Base-by-base conservation (phyloP, 164 flowering plant species). In the Litsea cubeba region DNA sequence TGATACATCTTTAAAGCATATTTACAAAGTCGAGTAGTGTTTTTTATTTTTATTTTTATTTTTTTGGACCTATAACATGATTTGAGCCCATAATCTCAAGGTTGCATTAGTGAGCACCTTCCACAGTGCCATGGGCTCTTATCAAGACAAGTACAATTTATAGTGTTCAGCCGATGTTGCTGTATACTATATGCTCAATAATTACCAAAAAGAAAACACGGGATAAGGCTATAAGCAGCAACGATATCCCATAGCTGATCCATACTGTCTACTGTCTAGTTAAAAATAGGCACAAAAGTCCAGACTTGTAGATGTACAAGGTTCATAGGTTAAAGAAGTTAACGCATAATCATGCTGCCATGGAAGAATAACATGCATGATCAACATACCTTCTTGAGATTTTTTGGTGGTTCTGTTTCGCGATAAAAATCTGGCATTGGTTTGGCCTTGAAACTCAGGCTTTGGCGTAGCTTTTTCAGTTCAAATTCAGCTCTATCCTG, bases 401-500 rank as follows among this genome's bases (percentile, higher is more conserved):
- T 72, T 64, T 78, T 76, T 66, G 68, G 77, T 76, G 84, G 62
- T 64, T 76, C 57, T 72, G 71, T 75, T 74, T 65, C 76, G 2
- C 26, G 71, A 72, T 50, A 51, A 67, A 76, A 76, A 50, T 83
- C 82, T 32, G 83, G 80, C 79, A 69, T 70, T 57, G 80, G 74
- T 68, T 70, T 84, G 51, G 83, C 79, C 75, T 81, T 83, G 65
- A 78, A 83, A 40, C 78, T 73, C 63, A 74, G 40, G 69, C 85
- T 83, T 54, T 76, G 82, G 22, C 72, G 78, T 68, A 80, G 25
- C 71, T 76, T 82, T 62, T 58, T 82, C 50, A 69, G 72, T 50
- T 76, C 81, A 30, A 20, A 65, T 58, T 79, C 80, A 62, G 77
- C 79, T 82, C 79, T 83, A 71, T 76, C 87, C 91, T 87, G 87